phyloP scores from a whole-genome alignment of 2,329 filamentous ascomycete genomes.

The Polytolypa hystricis region DNA sequence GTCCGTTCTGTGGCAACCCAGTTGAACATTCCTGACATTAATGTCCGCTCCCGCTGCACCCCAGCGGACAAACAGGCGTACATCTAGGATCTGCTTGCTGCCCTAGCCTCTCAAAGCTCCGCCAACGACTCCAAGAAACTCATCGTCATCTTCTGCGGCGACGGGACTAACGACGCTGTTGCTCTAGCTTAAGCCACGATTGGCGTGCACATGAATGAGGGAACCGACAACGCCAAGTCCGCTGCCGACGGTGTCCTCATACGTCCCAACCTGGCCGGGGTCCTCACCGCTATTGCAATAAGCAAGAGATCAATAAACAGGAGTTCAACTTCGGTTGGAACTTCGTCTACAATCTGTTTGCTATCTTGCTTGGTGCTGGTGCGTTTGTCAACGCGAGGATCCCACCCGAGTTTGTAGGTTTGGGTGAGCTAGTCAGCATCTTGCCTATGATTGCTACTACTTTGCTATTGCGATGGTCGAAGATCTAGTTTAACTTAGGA shows the following conservation, averaged over 20 bases:
- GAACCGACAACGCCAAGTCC: slow-evolving; percentile 53
- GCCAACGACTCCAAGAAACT: slow-evolving; percentile 8
- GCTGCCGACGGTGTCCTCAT: slow-evolving; percentile 62
- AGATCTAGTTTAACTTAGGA: too few species aligned
- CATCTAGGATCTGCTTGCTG: slow-evolving; percentile 27
- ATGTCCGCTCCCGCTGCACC: slow-evolving; percentile 37
- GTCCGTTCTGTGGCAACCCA: slow-evolving; percentile 38
- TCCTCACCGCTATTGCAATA: slow-evolving; percentile 49
- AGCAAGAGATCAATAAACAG: slow-evolving; percentile 38
- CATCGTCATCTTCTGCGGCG: slow-evolving; percentile 60
- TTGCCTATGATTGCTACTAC: slow-evolving; percentile 55
- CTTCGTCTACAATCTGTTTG: slow-evolving; percentile 58
- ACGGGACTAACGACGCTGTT: slow-evolving; percentile 68
- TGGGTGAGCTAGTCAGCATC: slow-evolving; percentile 65
- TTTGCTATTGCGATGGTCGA: slow-evolving; percentile 26
- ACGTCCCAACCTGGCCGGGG: slow-evolving; percentile 42
- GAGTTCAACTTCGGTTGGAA: slow-evolving; percentile 61
- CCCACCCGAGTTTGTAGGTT: slow-evolving; percentile 52
- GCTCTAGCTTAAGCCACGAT: slow-evolving; percentile 61
- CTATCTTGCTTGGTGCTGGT: slow-evolving; percentile 55
- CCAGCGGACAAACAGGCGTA: slow-evolving; percentile 47
- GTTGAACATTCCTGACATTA: slow-evolving; percentile 29
- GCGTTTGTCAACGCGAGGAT: slow-evolving; percentile 51
- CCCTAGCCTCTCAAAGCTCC: slow-evolving; percentile 4
- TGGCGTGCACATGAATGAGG: slow-evolving; percentile 56